Evolutionary conservation across 768 basidiomycete genomes (phyloP), one percentile per base, ranked within the genome.

Genomic region (Lepiota brunneoincarnata): DNA sequence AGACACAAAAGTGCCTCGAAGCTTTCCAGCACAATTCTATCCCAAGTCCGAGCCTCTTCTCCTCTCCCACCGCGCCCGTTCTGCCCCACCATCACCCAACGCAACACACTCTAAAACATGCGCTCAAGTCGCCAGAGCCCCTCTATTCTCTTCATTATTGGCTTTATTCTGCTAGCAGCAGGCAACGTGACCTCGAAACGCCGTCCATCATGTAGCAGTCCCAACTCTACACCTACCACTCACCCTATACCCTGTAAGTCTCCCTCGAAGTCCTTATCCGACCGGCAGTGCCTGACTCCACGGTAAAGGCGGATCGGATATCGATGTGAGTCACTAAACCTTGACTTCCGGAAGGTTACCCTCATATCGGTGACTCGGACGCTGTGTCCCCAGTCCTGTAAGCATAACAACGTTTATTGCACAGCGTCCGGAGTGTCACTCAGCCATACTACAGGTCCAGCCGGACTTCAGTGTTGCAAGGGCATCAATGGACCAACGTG

Each of bases 401-500:
- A 42, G 39, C 15, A 43, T 18, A 14, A 24, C 38, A 49, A 28
- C 14, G 10, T 23, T 42, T 17, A 35, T 36, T 37, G 10, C 18
- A 34, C 21, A 12, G 5, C 20, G 9, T 11, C n/a, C 12, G 6
- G 24, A 15, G 6, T 14, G 28, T 45, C 21, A 44, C 10, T 26
- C 31, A 4, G 26, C 26, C 15, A 11, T 18, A 31, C 17, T 7
- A 11, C 37, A 52, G 42, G 42, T 14, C 42, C 34, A 21, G 4
- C 11, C 14, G 41, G 51, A 23, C 37, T 35, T 1, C 41, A 36
- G 35, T 48, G 54, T 18, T 42, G 42, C 34, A 55, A 55, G 28
- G 49, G 31, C n/a, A 41, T 35, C 40, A 21, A 41, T 36, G 42
- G 48, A 42, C 43, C 51, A 6, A 43, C 53, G 28, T 46, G 28